Conservation (phyloP, 2,329 filamentous ascomycete genomes). For the Biscogniauxia sp. region DNA sequence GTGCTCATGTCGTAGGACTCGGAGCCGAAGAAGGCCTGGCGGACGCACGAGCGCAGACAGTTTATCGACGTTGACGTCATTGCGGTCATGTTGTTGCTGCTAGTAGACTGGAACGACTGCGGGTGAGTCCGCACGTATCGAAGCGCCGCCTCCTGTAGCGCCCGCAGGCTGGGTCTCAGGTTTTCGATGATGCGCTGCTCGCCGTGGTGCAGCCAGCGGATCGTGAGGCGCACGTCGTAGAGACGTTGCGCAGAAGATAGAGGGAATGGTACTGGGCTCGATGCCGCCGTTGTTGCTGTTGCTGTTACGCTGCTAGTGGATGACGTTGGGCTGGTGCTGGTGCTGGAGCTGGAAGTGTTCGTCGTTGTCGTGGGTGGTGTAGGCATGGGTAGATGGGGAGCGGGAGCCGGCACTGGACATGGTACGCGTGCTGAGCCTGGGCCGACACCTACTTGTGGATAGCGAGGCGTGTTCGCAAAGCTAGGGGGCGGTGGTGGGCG, state of each 20-base stretch:
- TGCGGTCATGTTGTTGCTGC: background rate
- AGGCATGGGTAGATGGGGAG: background rate
- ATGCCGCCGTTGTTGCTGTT: background rate
- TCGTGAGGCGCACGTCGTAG: constrained; percentile 28
- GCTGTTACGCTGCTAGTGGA: background rate
- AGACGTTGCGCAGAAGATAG: background rate
- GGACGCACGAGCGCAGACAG: constrained; percentile 22
- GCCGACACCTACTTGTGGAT: background rate
- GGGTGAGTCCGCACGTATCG: constrained; percentile 20
- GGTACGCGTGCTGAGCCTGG: constrained; percentile 5
- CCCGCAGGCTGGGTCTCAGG: constrained; percentile 22
- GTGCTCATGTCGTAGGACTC: constrained; percentile 30
- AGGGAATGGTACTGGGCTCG: background rate
- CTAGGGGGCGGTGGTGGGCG: background rate
- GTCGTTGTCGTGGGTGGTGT: background rate
- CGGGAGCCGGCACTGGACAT: background rate
- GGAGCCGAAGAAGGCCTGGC: constrained; percentile 21
- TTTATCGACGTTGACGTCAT: background rate
- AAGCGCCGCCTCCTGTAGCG: constrained; percentile 26
- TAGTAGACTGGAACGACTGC: background rate
- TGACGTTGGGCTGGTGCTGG: background rate
- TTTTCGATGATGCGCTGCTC: constrained; percentile 26
- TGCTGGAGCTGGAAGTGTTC: background rate
- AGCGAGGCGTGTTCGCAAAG: background rate
- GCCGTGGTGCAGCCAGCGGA: constrained; percentile 28